Base-by-base conservation (phyloP, 1,139 yeast genomes). In the Scheffersomyces parashehatae region DNA sequence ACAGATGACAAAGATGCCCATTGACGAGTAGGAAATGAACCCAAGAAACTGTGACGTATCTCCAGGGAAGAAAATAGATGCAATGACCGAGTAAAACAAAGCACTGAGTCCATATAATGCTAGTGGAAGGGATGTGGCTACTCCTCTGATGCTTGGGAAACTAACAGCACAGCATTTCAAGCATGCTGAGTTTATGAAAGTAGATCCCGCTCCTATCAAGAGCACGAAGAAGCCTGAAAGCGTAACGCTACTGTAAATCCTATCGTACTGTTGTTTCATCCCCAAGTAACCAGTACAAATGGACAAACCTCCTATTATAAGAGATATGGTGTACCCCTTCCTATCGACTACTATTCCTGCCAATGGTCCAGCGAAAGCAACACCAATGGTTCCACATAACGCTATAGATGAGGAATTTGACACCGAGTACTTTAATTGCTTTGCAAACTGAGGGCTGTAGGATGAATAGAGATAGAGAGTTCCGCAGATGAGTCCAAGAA, bases 371-470 rank as follows among this genome's bases (percentile, higher is more conserved):
- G 77, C 64, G 5, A 79, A 36, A 6, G 85, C 81, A 45, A 79
- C 75, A 1, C 87, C 85, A 33, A 82, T 60, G 30, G 82, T 79
- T 3, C 87, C 88, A 28, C 75, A 63, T 53, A 81, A 68, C 3
- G 86, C 87, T 4, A 83, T 76, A 24, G 72, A 61, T 29, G 83
- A 77, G 10, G 83, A 68, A 44, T 79, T 76, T 0, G 84, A 73
- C 10, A 82, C 87, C 4, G 75, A 59, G 48, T 83, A 73, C 14
- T 65, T 63, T 38, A 83, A 69, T 40, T 68, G 70, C 24, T 66
- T 64, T 3, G 87, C 85, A 49, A 82, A 66, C 55, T 82, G 88
- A 3, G 88, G 87, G 37, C 85, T 81, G 55, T 80, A 82, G 5
- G 85, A 80, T 3, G 82, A 77, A 56, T 77, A 81, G 29, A 81